Evolutionary conservation across 2,329 filamentous ascomycete species (phyloP).

Genomic region (Botrytis porri): DNA sequence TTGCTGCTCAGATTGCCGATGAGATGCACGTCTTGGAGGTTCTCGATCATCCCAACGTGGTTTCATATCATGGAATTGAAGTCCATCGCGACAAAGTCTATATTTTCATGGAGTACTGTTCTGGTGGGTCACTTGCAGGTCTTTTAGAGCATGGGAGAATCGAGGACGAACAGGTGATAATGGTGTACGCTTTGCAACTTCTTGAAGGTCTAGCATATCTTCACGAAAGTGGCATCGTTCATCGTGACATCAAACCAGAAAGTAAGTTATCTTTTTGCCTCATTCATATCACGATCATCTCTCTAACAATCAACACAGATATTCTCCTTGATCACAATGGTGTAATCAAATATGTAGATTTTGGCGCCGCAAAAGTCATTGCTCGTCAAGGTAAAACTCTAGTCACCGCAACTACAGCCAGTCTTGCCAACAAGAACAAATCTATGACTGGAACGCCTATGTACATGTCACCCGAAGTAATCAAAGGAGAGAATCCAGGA

Average conservation of each 20-base stretch:
- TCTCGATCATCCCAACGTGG: constrained; percentile 94
- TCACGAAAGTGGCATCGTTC: constrained; percentile 86
- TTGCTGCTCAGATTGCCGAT: constrained; percentile 90
- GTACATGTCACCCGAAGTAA: constrained; percentile 99
- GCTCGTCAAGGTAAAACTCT: constrained; percentile 89
- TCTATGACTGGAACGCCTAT: constrained; percentile 98
- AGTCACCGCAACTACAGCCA: constrained; percentile 54
- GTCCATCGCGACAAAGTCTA: constrained; percentile 99
- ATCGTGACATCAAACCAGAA: constrained; percentile 97
- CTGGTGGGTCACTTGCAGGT: constrained; percentile 84
- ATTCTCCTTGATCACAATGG: constrained; percentile 96
- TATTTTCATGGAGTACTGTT: constrained; percentile 99
- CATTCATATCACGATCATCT: not conserved
- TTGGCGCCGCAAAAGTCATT: constrained; percentile 95
- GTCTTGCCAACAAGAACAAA: constrained; percentile 64
- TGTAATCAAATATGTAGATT: constrained; percentile 98
- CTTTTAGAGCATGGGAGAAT: constrained; percentile 94
- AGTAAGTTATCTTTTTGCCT: constrained; percentile 56
- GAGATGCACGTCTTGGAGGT: constrained; percentile 97
- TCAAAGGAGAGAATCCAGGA: constrained; percentile 80
- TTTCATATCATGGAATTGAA: constrained; percentile 96
- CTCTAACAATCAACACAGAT: constrained; percentile 49
- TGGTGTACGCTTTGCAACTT: constrained; percentile 93
- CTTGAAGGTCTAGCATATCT: constrained; percentile 92
- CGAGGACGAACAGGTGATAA: constrained; percentile 95